Base-by-base conservation (phyloP, 495 filamentous ascomycete genomes). In the Achaetomiella virescens region DNA sequence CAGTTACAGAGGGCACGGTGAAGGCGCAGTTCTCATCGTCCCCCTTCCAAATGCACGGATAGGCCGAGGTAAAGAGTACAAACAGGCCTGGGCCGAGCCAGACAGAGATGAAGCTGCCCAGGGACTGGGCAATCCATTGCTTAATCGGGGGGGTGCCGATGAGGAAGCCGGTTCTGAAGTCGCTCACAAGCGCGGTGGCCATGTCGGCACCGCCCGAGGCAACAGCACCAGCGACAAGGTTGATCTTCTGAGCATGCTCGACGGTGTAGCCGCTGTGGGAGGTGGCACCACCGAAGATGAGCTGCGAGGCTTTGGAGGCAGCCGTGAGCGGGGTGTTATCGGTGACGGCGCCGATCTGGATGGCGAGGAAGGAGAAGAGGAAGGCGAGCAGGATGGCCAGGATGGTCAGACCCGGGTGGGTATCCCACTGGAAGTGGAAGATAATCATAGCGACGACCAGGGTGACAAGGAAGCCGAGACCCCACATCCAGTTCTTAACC, bases 311-410 rank as follows among this genome's bases (percentile, higher is more conserved):
- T 64, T 87, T 87, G 53, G 81, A 75, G 12, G 81, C 78, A 20
- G 83, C 79, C 3, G 84, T 86, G 21, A 87, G 69, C 6, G 84
- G 84, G 0, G 81, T 84, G 56, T 78, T 75, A 57, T 86, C 83
- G 9, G 84, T 85, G 29, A 77, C 75, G 29, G 79, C 83, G 15
- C 79, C 79, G 63, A 81, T 80, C 66, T 87, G 82, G 59, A 85
- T 83, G 54, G 80, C 81, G 42, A 87, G 70, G 72, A 87, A 87
- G 14, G 83, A 80, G 67, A 87, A 87, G 64, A 87, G 65, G 74
- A 87, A 84, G 44, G 82, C 81, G 25, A 88, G 70, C 27, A 87
- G 35, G 58, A 80, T 72, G 24, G 83, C 79, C 29, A 88, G 71
- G 47, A 88, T 71, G 14, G 80, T 81, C 52, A 83, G 68, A 36